Conservation (phyloP, 805 yeast genomes). For the Metschnikowia baotianmanensis region DNA sequence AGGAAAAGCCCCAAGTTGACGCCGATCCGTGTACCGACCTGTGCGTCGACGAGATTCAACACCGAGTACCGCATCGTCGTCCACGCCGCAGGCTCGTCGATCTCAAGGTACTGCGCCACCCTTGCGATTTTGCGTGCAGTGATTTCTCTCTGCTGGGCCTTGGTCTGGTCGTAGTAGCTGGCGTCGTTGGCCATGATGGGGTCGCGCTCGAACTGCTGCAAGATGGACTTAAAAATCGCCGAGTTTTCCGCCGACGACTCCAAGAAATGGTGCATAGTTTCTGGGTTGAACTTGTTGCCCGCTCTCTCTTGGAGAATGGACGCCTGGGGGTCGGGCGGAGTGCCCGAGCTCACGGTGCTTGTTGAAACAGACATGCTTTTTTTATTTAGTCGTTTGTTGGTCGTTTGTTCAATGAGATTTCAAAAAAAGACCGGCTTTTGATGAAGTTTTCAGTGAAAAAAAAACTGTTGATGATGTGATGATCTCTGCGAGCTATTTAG, state of each 20-base stretch:
- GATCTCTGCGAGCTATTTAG: too few relatives aligned
- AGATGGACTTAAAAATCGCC: slow-evolving; percentile 13
- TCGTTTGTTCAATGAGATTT: too few relatives aligned
- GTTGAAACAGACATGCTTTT: slow-evolving; percentile 12
- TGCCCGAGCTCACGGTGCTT: slow-evolving; percentile 19
- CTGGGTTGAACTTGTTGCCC: slow-evolving; percentile 20
- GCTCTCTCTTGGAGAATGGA: slow-evolving; percentile 23
- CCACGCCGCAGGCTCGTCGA: slow-evolving; percentile 9
- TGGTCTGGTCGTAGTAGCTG: slow-evolving; percentile 18
- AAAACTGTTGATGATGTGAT: too few relatives aligned
- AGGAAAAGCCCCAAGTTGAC: slow-evolving; percentile 23
- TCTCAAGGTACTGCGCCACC: slow-evolving; percentile 20
- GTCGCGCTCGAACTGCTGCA: slow-evolving; percentile 21
- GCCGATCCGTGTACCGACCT: slow-evolving; percentile 20
- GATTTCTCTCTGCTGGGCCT: slow-evolving; percentile 19
- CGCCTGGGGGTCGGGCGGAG: slow-evolving; percentile 24
- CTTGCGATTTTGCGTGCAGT: slow-evolving; percentile 21
- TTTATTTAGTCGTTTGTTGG: too few relatives aligned
- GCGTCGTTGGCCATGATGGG: slow-evolving; percentile 19
- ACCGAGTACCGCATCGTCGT: slow-evolving; percentile 12
- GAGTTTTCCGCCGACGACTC: slow-evolving; percentile 24
- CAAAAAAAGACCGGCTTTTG: too few relatives aligned
- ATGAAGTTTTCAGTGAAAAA: neutral
- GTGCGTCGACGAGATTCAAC: slow-evolving; percentile 19
- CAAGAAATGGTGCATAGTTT: slow-evolving; percentile 25